phyloP scores from a whole-genome alignment of 805 yeast genomes.

The Komagataella ulmi region DNA sequence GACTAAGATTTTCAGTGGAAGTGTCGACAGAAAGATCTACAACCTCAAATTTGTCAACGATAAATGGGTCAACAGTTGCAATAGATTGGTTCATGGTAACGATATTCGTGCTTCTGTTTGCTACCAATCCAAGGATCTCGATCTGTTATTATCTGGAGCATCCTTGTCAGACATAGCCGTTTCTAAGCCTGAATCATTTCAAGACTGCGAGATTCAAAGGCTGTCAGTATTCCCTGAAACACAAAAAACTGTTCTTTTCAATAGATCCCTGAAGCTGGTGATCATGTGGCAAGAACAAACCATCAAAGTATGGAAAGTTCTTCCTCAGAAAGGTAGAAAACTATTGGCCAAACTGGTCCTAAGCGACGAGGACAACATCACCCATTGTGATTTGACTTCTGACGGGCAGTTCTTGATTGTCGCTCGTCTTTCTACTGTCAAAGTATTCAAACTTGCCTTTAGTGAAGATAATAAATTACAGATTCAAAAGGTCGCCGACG shows the following conservation, averaged over 20 bases:
- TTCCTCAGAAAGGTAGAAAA: slow-evolving; percentile 23
- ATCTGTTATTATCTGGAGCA: slow-evolving; percentile 71
- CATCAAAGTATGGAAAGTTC: slow-evolving; percentile 68
- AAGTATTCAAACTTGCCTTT: slow-evolving; percentile 50
- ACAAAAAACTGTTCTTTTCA: slow-evolving; percentile 15
- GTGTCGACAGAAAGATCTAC: slow-evolving; percentile 86
- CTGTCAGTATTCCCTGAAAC: slow-evolving; percentile 33
- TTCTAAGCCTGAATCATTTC: slow-evolving; percentile 54
- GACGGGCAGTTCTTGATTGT: slow-evolving; percentile 60
- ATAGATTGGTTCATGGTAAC: slow-evolving; percentile 72
- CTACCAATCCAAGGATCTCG: slow-evolving; percentile 54
- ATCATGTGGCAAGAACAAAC: slow-evolving; percentile 74
- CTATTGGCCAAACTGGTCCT: slow-evolving; percentile 53
- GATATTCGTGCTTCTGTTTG: slow-evolving; percentile 71
- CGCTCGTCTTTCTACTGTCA: slow-evolving; percentile 53
- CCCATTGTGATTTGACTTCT: slow-evolving; percentile 50
- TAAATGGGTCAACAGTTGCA: slow-evolving; percentile 69
- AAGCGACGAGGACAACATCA: slow-evolving; percentile 70
- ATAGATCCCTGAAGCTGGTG: slow-evolving; percentile 34
- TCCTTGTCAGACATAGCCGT: slow-evolving; percentile 61
- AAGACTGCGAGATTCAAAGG: slow-evolving; percentile 59
- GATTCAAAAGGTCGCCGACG: slow-evolving; percentile 41
- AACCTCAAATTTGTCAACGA: slow-evolving; percentile 42
- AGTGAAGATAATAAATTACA: slow-evolving; percentile 18
- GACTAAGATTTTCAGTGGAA: slow-evolving; percentile 67